Base-by-base conservation (phyloP, 2,329 filamentous ascomycete species). In the Aspergillus fumigatiaffinis region DNA sequence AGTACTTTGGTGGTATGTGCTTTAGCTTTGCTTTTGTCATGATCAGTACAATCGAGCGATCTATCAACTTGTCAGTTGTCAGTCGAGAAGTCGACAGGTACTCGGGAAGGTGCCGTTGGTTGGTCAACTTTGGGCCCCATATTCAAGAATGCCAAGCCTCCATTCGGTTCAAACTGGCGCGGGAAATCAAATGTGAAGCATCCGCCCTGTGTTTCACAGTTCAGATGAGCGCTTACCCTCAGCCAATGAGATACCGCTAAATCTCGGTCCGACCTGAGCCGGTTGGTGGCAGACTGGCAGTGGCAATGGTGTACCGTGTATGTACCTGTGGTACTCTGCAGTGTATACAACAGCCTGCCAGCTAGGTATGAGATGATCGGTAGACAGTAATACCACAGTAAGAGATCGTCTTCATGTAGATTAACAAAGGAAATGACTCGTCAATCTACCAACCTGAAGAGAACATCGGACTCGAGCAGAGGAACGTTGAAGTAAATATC, bases 141-240 rank as follows among this genome's bases (percentile, higher is more conserved):
- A 38, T 17, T 38, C 57, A 63, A 59, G 57, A 55, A 58, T 57
- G 60, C 63, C 63, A 66, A 66, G 62, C 35, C 59, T 62, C 62
- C 66, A 65, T 65, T 52, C 61, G 63, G 60, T 64, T 71, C 63
- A 72, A 73, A 71, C 70, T 71, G 68, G 67, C 68, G 67, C 68
- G 63, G 66, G 65, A 61, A 61, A 56, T 68, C 62, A 64, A 63
- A 60, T 56, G 55, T 72, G 68, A 73, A 71, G 69, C 69, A 72
- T 65, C 66, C 62, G 64, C 69, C 61, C 55, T 60, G 65, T 62
- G 70, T 73, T 73, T 73, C 70, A 71, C 63, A 62, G 26, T 60
- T 50, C 35, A 38, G 56, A 63, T 68, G 65, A 68, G 70, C 70
- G 70, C 69, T 69, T 71, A 71, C 63, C 51, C 60, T 60, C 58